Percentiles rank a stretch among this genome's conserved stretches.
Evolutionary conservation across 2,329 filamentous ascomycete species (phyloP).

Genomic region (Diplodia intermedia): DNA sequence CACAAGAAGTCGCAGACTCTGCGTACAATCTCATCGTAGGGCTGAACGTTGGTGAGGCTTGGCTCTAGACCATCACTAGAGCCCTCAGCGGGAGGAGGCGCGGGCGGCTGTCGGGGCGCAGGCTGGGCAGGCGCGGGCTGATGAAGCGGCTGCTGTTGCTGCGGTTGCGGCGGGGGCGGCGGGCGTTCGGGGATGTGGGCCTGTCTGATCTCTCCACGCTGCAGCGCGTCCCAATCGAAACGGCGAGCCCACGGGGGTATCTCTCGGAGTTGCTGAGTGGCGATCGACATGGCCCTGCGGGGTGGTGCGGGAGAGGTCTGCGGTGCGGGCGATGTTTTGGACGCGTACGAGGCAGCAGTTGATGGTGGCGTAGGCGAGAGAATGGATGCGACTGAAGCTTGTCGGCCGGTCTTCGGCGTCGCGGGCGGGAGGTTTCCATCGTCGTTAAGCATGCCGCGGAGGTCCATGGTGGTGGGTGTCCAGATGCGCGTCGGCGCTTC

Average conservation of each 20-base stretch:
- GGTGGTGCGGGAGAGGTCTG: slow-evolving; percentile 14
- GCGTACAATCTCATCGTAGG: slow-evolving; percentile 77
- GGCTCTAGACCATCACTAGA: slow-evolving; percentile 55
- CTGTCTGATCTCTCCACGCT: slow-evolving; percentile 37
- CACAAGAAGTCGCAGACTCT: slow-evolving; percentile 83
- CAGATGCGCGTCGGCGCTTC: slow-evolving; percentile 11
- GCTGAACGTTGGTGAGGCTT: slow-evolving; percentile 72
- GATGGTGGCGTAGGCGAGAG: slow-evolving; percentile 30
- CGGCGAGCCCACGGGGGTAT: slow-evolving; percentile 28
- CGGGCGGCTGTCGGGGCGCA: slow-evolving; percentile 33
- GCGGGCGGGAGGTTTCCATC: slow-evolving; percentile 24
- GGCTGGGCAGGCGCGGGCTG: slow-evolving; percentile 26
- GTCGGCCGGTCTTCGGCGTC: slow-evolving; percentile 26
- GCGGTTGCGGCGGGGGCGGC: slow-evolving; percentile 23
- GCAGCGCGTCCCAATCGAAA: slow-evolving; percentile 27
- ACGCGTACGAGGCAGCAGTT: slow-evolving; percentile 28
- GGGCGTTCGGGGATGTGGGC: slow-evolving; percentile 17
- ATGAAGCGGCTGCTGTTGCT: slow-evolving; percentile 36
- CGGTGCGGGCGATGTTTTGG: slow-evolving; percentile 24
- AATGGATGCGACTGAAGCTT: slow-evolving; percentile 27
- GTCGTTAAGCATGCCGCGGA: slow-evolving; percentile 30
- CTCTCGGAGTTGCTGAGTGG: background rate
- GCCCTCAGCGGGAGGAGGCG: slow-evolving; percentile 9
- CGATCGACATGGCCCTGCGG: background rate
- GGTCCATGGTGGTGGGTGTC: slow-evolving; percentile 25